A percentile compares a stretch with the other conserved stretches of the same genome.
Conservation (phyloP, 2,329 filamentous ascomycete genomes). For the Fusarium goolgardi region DNA sequence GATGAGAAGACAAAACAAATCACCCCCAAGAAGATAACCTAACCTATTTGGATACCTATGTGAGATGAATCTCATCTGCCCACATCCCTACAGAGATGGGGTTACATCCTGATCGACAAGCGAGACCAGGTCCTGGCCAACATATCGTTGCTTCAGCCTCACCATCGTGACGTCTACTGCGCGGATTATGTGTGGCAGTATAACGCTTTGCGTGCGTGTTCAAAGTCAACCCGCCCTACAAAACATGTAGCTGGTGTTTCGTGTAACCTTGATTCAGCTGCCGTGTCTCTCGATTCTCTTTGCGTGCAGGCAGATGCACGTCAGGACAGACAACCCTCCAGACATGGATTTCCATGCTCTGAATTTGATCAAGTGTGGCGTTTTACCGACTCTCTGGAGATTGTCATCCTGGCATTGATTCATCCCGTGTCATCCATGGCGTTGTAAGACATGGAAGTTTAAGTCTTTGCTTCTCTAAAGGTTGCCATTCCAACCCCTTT, state of each 20-base stretch:
- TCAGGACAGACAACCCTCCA: not conserved
- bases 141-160: slow-evolving; percentile 17
- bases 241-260: slow-evolving; percentile 9
- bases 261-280: slow-evolving; percentile 9
- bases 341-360: slow-evolving; percentile 20
- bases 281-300: slow-evolving; percentile 17
- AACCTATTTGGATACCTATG: slow-evolving; percentile 9
- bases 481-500: slow-evolving; percentile 11
- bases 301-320: slow-evolving; percentile 5
- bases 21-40: not conserved
- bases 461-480: slow-evolving; percentile 9
- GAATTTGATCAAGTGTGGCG: slow-evolving; percentile 13
- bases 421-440: slow-evolving; percentile 11
- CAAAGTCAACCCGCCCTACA: not conserved
- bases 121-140: slow-evolving; percentile 20
- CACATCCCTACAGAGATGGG: slow-evolving; percentile 33
- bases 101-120: slow-evolving; percentile 37
- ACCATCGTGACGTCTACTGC: not conserved
- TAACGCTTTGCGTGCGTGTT: not conserved
- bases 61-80: slow-evolving; percentile 16
- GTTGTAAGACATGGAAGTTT: slow-evolving; percentile 32
- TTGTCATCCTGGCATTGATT: slow-evolving; percentile 16
- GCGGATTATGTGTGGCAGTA: not conserved
- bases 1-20: slow-evolving; percentile 19
- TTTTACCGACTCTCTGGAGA: slow-evolving; percentile 31